Evolutionary conservation across 108 stramenopile genomes (phyloP), one percentile per base, ranked within the genome.

Genomic region (Cyclotella choctawhatcheeana): DNA sequence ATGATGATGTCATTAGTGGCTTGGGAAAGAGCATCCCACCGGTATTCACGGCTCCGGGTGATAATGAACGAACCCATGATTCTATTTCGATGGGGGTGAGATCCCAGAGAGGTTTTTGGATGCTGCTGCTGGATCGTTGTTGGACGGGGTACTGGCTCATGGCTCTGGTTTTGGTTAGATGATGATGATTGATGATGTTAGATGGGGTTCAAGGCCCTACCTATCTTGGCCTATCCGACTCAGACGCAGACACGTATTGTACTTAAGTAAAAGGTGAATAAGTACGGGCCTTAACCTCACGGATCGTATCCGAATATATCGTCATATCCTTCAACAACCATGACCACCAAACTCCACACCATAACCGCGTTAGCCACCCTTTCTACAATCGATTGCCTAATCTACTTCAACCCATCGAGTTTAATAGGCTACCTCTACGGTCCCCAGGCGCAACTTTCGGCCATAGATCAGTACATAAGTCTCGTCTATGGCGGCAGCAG

Each of bases 11-110:
- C n/a, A n/a, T n/a, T n/a, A 47, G 13, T 6, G 21, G 27, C 30
- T 59, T 55, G 30, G 76, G 76, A 45, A 77, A 77, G 7, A 77
- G 44, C 67, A 76, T 69, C 20, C 75, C 75, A 16, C 75, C 75
- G 0, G 75, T 68, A 29, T 69, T 69, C 50, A 60, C 56, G 18
- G 62, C 69, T 16, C 68, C 68, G 14, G 76, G 76, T 2, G 76
- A 26, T 2, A 77, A 21, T 13, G 22, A 29, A 5, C 69, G 76
- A 8, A 77, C 58, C 76, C 76, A 77, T 54, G 22, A 18, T 47
- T 55, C 62, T 17, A 70, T 62, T 68, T 63, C 68, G 14, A n/a
- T 29, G 43, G 47, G 40, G 54, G 30, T 44, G 44, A 69, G 44
- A 14, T 77, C 61, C 77, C 77, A 78, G 29, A 78, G 56, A 4